Evolutionary conservation across 2,329 filamentous ascomycete species (phyloP), one percentile per base, ranked within the genome.

Genomic region (Paramyrothecium roridum): DNA sequence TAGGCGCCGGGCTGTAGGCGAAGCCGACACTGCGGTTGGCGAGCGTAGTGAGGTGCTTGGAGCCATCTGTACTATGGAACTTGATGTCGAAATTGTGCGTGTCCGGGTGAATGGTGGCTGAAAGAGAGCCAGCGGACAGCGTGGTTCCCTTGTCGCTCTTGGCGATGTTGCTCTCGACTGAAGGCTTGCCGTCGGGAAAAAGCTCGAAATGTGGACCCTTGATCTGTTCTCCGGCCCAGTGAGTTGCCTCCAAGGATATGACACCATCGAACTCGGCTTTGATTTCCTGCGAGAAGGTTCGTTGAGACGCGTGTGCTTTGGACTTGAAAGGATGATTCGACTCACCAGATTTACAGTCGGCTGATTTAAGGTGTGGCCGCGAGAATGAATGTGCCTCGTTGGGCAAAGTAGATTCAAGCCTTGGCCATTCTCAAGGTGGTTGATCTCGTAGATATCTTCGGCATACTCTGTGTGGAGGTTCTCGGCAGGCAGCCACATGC

Each of bases 401-500:
- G 83, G 82, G 60, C 82, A 86, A 2, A 85, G 72, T 34, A 86
- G 72, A 30, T 72, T 78, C 53, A 85, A 57, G n/a, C 74, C 74
- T 56, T 77, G 77, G 19, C 74, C 72, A 57, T 73, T 74, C 23
- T 76, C 68, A 2, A 70, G 75, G 52, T 80, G 67, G 3, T 76
- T 76, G 54, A 77, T 69, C 22, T 76, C 75, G 61, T 81, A 80
- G 17, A 88, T 75, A 57, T 88, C 84, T 69, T 88, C 85, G 34
- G 85, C 86, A 61, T 88, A 88, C 64, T 87, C 83, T 23, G 85
- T 77, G 51, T 77, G 75, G 66, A 85, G 79, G 57, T 79, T 81
- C 68, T 85, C 80, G 55, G 81, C 83, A 46, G 80, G 77, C 50
- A 88, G 74, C 86, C 86, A 89, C 85, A 88, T 73, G 40, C 70